Evolutionary conservation across 2,329 filamentous ascomycete genomes (phyloP).

Genomic region (Alternaria longipes): DNA sequence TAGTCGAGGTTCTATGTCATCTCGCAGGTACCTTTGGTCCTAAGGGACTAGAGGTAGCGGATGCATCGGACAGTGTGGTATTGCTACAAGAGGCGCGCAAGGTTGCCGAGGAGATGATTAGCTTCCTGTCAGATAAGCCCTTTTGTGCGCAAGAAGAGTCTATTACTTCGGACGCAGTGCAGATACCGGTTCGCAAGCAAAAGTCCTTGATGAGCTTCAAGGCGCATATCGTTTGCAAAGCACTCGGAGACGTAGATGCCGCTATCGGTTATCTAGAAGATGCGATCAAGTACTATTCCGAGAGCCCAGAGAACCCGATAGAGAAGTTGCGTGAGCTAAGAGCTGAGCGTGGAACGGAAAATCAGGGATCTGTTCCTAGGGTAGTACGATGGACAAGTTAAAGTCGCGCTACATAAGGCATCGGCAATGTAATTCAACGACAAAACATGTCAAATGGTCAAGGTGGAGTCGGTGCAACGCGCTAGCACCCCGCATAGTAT

Average conservation of each 20-base stretch:
- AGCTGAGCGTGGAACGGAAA: conserved; percentile 1
- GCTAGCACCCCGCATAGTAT: conserved; percentile 15
- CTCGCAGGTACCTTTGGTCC: not conserved
- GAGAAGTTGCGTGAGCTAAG: conserved; percentile 2
- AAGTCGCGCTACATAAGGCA: not conserved
- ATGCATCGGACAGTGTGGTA: not conserved
- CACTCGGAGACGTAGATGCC: conserved; percentile 13
- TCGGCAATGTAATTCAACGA: not conserved
- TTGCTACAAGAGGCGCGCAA: conserved; percentile 8
- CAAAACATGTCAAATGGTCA: not conserved
- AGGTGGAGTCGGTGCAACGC: not conserved
- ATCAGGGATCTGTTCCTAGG: not conserved
- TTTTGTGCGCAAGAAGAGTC: not conserved
- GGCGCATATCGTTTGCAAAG: conserved; percentile 16
- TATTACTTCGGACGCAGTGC: not conserved
- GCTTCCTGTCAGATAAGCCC: not conserved
- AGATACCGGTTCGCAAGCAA: conserved; percentile 2
- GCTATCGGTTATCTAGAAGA: conserved; percentile 15
- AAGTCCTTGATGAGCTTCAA: conserved; percentile 12
- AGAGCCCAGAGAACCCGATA: not conserved
- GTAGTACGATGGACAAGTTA: conserved; percentile 1
- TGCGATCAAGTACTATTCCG: not conserved
- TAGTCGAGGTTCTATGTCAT: not conserved
- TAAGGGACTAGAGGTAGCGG: not conserved
- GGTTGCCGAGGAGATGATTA: conserved; percentile 11